Evolutionary conservation across 2,329 filamentous ascomycete species (phyloP).

Genomic region (Peltaster fructicola): DNA sequence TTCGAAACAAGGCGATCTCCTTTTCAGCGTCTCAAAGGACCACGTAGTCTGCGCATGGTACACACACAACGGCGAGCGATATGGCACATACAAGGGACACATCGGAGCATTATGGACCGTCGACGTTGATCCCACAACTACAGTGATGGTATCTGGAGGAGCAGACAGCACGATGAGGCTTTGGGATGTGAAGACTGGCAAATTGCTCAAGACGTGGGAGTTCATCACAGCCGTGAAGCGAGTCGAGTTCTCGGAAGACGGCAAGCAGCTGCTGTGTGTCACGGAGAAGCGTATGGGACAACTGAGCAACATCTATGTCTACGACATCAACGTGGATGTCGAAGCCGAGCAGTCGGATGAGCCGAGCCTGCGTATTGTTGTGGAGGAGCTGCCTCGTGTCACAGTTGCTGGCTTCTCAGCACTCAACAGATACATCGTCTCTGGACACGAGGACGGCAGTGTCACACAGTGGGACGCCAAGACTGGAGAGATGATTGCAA

Average conservation of each 20-base stretch:
- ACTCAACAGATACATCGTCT: conserved; percentile 87
- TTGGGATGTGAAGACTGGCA: conserved; percentile 89
- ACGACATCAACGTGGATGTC: conserved; percentile 72
- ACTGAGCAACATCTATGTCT: conserved; percentile 81
- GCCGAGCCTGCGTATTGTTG: conserved; percentile 70
- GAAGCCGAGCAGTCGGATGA: conserved; percentile 73
- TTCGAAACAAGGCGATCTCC: conserved; percentile 86
- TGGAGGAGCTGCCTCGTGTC: conserved; percentile 79
- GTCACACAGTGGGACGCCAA: conserved; percentile 85
- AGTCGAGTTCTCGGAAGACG: conserved; percentile 93
- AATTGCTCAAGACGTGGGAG: conserved; percentile 92
- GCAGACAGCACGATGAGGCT: conserved; percentile 97
- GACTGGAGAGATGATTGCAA: conserved; percentile 67
- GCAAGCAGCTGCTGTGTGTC: conserved; percentile 73
- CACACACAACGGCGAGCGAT: conserved; percentile 90
- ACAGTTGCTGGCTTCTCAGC: conserved; percentile 96
- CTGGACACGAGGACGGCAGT: conserved; percentile 90
- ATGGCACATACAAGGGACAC: conserved; percentile 93
- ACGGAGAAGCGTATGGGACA: conserved; percentile 98
- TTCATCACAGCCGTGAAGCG: conserved; percentile 95
- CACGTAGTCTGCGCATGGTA: conserved; percentile 96
- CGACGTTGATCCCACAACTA: conserved; percentile 83
- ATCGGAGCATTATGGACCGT: conserved; percentile 98
- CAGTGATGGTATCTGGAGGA: conserved; percentile 82
- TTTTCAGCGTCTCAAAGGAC: conserved; percentile 93